A percentile compares a stretch with the other conserved stretches of the same genome.
Evolutionary conservation across 1,284 basidiomycete species (phyloP).

Genomic region (Coniferiporia sulphurascens): DNA sequence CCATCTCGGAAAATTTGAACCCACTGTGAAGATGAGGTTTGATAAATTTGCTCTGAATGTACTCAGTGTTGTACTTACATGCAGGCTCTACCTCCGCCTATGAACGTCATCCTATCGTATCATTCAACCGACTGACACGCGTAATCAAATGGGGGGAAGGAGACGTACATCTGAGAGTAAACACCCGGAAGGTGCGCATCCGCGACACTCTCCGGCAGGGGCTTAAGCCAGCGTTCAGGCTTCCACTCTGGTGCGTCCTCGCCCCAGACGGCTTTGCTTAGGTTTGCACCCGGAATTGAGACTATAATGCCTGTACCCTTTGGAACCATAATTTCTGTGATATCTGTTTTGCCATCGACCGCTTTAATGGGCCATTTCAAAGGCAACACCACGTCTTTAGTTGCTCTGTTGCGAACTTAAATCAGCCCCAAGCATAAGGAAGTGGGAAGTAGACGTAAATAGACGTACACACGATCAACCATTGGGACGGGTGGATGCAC

Average conservation of each 20-base stretch:
- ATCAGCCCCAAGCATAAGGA: background rate
- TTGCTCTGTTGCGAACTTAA: background rate
- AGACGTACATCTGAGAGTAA: constrained; percentile 13
- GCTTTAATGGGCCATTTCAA: constrained; percentile 7
- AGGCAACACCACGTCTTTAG: constrained; percentile 11
- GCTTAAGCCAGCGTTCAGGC: constrained; percentile 15
- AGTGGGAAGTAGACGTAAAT: background rate
- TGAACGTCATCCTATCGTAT: constrained; percentile 18
- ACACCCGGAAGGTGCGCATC: constrained; percentile 13
- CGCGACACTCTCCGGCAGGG: constrained; percentile 9
- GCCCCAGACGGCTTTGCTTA: constrained; percentile 15
- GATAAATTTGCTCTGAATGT: background rate
- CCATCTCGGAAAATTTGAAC: constrained; percentile 11
- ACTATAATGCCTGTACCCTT: constrained; percentile 9
- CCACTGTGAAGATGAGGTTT: background rate
- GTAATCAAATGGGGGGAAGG: background rate
- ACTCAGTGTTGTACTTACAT: constrained; percentile 11
- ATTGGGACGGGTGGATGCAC: constrained; percentile 27
- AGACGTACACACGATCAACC: constrained; percentile 24
- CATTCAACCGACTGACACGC: background rate
- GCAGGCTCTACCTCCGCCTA: constrained; percentile 18
- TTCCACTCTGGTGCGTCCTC: constrained; percentile 16
- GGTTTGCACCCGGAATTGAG: constrained; percentile 10
- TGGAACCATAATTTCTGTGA: constrained; percentile 8
- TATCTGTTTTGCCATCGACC: constrained; percentile 11